Conservation (phyloP, 1,139 yeast species). For the Hansenula sp. region DNA sequence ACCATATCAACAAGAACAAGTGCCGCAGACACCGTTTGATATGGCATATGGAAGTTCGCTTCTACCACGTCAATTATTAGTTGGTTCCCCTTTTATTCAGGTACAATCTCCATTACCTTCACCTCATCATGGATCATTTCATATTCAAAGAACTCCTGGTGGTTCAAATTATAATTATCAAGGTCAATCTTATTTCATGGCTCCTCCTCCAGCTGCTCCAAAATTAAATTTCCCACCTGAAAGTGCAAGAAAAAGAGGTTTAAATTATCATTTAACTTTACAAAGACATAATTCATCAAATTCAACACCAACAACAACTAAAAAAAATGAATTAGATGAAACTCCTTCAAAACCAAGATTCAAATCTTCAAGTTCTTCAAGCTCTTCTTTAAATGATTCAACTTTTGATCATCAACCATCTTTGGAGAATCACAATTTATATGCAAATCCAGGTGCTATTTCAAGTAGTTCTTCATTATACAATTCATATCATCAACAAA, state of each 20-base stretch:
- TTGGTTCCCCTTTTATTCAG: slow-evolving; percentile 66
- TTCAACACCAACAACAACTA: neutral
- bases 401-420: slow-evolving; percentile 10
- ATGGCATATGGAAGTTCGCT: slow-evolving; percentile 55
- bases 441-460: slow-evolving; percentile 18
- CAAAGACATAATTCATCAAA: slow-evolving; percentile 2
- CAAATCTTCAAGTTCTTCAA: slow-evolving; percentile 6
- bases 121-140: slow-evolving; percentile 16
- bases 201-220: slow-evolving; percentile 17
- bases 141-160: slow-evolving; percentile 6
- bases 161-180: neutral
- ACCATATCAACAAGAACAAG: slow-evolving; percentile 30
- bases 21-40: slow-evolving; percentile 50
- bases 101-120: slow-evolving; percentile 29
- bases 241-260: slow-evolving; percentile 16
- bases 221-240: slow-evolving; percentile 33
- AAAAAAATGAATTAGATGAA: slow-evolving; percentile 5
- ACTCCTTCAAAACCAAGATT: slow-evolving; percentile 14
- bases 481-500: slow-evolving; percentile 6
- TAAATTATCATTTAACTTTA: slow-evolving; percentile 5
- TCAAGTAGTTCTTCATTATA: slow-evolving; percentile 12
- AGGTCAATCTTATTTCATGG: slow-evolving; percentile 20
- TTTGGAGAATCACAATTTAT: slow-evolving; percentile 4
- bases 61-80: slow-evolving; percentile 63
- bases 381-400: slow-evolving; percentile 11